Evolutionary conservation across 2,329 filamentous ascomycete genomes (phyloP).

Genomic region (Didymella glomerata): DNA sequence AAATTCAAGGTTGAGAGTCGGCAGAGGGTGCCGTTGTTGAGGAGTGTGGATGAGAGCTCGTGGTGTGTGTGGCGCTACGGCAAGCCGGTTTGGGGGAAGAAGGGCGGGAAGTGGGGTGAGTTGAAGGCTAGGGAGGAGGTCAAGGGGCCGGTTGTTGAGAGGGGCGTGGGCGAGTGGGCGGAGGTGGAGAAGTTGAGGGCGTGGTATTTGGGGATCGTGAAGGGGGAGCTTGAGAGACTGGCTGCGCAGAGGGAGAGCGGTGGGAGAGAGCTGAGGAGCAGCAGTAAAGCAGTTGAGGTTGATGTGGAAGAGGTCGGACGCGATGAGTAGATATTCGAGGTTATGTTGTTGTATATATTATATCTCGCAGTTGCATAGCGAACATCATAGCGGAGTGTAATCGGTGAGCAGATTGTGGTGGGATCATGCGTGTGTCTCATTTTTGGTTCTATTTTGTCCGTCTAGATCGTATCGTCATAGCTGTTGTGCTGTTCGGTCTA

Average conservation of each 20-base stretch:
- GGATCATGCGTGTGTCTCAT: slow-evolving; percentile 40
- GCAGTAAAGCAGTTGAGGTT: background rate
- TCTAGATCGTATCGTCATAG: slow-evolving; percentile 33
- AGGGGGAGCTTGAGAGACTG: slow-evolving; percentile 28
- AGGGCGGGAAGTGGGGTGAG: slow-evolving; percentile 41
- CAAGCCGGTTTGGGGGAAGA: slow-evolving; percentile 40
- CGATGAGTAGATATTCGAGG: background rate
- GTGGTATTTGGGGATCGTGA: slow-evolving; percentile 49
- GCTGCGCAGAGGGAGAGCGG: background rate
- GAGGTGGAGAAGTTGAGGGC: slow-evolving; percentile 51
- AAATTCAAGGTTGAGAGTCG: slow-evolving; percentile 54
- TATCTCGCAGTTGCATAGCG: background rate
- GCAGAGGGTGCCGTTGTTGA: slow-evolving; percentile 47
- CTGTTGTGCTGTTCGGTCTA: background rate
- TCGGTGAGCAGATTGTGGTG: slow-evolving; percentile 1
- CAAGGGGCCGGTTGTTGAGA: slow-evolving; percentile 57
- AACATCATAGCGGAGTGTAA: background rate
- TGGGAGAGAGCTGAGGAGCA: slow-evolving; percentile 11
- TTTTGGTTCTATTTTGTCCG: slow-evolving; percentile 26
- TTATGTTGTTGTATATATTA: background rate
- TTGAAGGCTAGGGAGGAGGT: slow-evolving; percentile 52
- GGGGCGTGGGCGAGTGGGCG: slow-evolving; percentile 56
- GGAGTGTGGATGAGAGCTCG: slow-evolving; percentile 54
- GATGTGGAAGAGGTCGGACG: background rate
- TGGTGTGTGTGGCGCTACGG: slow-evolving; percentile 60